phyloP scores from a whole-genome alignment of 2,329 filamentous ascomycete genomes.

The Penicillium sp. region DNA sequence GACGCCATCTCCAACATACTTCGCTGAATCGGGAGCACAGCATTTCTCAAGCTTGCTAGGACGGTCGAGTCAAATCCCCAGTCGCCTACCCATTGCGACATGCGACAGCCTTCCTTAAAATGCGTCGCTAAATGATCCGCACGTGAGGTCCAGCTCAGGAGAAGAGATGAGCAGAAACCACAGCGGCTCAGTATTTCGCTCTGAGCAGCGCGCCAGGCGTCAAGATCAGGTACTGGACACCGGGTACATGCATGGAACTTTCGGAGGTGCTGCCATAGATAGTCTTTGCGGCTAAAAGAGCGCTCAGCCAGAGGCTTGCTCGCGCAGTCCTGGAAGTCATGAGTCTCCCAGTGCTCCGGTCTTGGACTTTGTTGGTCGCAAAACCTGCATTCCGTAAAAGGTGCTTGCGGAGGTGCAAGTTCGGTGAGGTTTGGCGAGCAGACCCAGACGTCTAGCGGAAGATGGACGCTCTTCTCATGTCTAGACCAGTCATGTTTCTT shows the following conservation, averaged over 20 bases:
- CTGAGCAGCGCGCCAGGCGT: constrained; percentile 59
- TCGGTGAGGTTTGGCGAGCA: constrained; percentile 32
- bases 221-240: constrained; percentile 55
- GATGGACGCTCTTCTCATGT: constrained; percentile 57
- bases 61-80: constrained; percentile 51
- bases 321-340: constrained; percentile 59
- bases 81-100: constrained; percentile 62
- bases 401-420: constrained; percentile 13
- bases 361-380: constrained; percentile 53
- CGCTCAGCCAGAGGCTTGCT: constrained; percentile 55
- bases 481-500: constrained; percentile 57
- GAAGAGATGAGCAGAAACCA: constrained; percentile 56
- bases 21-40: constrained; percentile 36
- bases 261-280: constrained; percentile 61
- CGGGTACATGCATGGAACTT: constrained; percentile 60
- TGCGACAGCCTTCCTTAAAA: constrained; percentile 58
- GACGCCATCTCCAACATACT: not conserved
- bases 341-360: constrained; percentile 54
- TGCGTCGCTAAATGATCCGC: constrained; percentile 60
- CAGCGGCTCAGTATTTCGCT: constrained; percentile 59
- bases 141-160: constrained; percentile 57
- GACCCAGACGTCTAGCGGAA: constrained; percentile 52
- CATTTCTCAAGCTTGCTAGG: constrained; percentile 40
- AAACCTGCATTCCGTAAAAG: constrained; percentile 49
- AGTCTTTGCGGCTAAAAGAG: constrained; percentile 63